Evolutionary conservation across 148 eudicot species (phyloP), one percentile per base, ranked within the genome.

Genomic region (Rhododendron kiyosumense): DNA sequence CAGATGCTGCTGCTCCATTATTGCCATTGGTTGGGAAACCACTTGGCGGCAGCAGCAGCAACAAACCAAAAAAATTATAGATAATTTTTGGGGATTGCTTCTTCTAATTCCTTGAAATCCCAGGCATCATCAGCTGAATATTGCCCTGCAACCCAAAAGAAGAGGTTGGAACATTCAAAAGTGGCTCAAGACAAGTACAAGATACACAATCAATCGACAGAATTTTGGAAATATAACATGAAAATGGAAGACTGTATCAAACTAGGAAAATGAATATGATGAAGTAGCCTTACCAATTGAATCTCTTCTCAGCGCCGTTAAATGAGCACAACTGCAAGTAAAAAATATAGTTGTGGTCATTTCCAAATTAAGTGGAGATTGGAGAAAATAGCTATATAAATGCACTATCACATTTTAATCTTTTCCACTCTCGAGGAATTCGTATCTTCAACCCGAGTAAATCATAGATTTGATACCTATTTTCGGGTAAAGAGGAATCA

Each of bases 271-370:
- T 52, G 4, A 65, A 22, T 15, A 57, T 3, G 61, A 81, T 34
- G 54, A 85, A 74, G 43, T 54, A 36, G 85, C 81, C 88, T 91
- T 93, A 97, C 99, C 99, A 43, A 97, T 97, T 77, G 99, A 95
- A 86, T 97, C 99, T 90, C 99, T 93, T 36, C 99, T 96, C 76
- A 97, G 86, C 28, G 98, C 98, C 81, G 92, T 94, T 79, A 97
- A 86, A 92, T 97, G 98, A 90, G 99, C 99, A 87, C 99, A 97
- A 86, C 99, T 97, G 98, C 95, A 89, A 83, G 69, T 75, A 79
- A 90, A 83, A 76, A 59, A 79, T 52, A n/a, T 10, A 81, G 24
- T 30, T 38, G 81, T 74, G 26, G 32, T 57, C 34, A 59, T 38
- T 41, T 54, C 28, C 57, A 73, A 73, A 34, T 79, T 4, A 20